Percentiles rank a stretch among this genome's conserved stretches.
Conservation (phyloP, 2,329 filamentous ascomycete species). For the Sarocladiaceae sp. region DNA sequence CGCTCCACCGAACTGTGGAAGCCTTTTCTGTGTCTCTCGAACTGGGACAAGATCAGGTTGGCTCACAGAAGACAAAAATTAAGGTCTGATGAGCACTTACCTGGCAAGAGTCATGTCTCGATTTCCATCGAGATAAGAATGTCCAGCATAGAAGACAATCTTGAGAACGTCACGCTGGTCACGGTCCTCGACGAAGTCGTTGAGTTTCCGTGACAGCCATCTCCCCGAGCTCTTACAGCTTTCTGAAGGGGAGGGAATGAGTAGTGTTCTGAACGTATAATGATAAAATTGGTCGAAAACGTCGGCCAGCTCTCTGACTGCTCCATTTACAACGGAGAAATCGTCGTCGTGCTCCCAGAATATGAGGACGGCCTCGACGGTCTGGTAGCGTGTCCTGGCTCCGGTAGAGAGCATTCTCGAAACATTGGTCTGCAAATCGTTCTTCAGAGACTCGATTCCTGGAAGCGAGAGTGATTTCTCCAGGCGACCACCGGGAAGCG, state of each 20-base stretch:
- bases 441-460: constrained; percentile 46
- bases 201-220: constrained; percentile 49
- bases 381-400: constrained; percentile 47
- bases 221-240: constrained; percentile 45
- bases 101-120: constrained; percentile 55
- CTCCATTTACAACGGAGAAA: constrained; percentile 29
- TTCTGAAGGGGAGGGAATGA: constrained; percentile 46
- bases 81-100: too few species aligned
- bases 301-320: constrained; percentile 43
- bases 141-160: constrained; percentile 54
- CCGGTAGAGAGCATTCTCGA: constrained; percentile 46
- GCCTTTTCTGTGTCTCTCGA: constrained; percentile 41
- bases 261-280: constrained; percentile 43
- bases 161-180: constrained; percentile 54
- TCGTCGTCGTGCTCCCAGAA: constrained; percentile 54
- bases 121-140: constrained; percentile 50
- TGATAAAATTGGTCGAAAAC: constrained; percentile 50
- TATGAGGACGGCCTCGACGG: constrained; percentile 49
- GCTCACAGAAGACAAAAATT: too few species aligned
- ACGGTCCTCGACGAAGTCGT: constrained; percentile 47
- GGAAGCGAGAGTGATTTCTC: constrained; percentile 47
- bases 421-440: constrained; percentile 47
- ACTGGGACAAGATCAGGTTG: too few species aligned
- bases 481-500: constrained; percentile 50
- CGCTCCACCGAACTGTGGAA: constrained; percentile 50